A percentile compares a stretch with the other conserved stretches of the same genome.
phyloP scores from a whole-genome alignment of 2,329 filamentous ascomycete species.

The Colletotrichum kahawae region DNA sequence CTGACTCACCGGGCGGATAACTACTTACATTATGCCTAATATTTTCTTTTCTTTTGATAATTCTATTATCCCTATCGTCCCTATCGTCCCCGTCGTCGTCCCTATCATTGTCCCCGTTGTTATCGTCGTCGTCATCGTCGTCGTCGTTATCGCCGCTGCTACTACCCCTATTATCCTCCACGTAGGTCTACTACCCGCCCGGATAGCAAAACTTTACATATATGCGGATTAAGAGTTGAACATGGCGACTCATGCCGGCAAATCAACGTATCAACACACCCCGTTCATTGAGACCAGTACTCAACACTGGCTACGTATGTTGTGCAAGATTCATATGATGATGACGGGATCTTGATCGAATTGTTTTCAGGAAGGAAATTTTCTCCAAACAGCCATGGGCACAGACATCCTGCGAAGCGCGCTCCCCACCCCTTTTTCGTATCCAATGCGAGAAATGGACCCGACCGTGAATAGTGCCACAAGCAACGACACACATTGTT shows the following conservation, averaged over 20 bases:
- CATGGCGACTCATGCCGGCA: too few species aligned
- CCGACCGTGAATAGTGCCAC: accelerated
- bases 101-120: too few species aligned
- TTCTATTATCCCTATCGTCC: too few species aligned
- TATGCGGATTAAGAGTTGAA: background rate
- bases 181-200: too few species aligned
- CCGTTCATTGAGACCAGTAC: background rate
- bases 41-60: too few species aligned
- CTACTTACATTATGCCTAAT: too few species aligned
- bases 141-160: too few species aligned
- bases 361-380: accelerated
- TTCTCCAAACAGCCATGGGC: background rate
- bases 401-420: background rate
- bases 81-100: too few species aligned
- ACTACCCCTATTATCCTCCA: too few species aligned
- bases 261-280: background rate
- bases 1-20: too few species aligned
- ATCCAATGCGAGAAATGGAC: background rate
- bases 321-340: accelerated
- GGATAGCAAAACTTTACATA: background rate
- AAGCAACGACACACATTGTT: background rate
- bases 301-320: background rate
- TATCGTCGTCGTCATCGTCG: too few species aligned
- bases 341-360: background rate
- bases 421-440: background rate